Base-by-base conservation (phyloP, 1,284 basidiomycete species). In the Macrocybe sp. region DNA sequence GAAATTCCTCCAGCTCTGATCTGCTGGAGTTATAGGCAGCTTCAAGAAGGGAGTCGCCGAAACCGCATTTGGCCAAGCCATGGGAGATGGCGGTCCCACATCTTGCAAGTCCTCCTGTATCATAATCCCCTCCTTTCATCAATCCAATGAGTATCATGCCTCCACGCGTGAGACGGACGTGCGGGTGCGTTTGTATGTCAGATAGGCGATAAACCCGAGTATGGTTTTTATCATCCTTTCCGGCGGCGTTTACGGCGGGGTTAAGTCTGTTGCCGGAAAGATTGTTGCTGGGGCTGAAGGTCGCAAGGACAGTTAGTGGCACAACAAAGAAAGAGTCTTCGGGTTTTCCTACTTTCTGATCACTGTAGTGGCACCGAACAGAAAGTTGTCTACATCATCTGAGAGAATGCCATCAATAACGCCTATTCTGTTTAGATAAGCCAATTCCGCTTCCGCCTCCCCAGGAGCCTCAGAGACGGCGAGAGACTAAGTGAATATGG, bases 371-470 rank as follows among this genome's bases (percentile, higher is more conserved):
- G 92, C 92, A 9, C 95, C 95, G 55, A 98, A 98, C 2, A 97
- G 65, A 55, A 97, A 85, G 29, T 84, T 92, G 59, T 98, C 96
- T 0, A 92, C 91, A 57, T 97, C 96, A 66, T 98, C 95, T 0
- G 93, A 92, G 34, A 97, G 71, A 7, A 98, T 80, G 0, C 85
- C 92, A 61, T 99, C 96, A 46, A 98, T 87, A 47, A 88, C 66
- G 0, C 91, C 92, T 32, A 85, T 78, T 3, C 73, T 69, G 57
- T 92, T 93, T 53, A 98, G 73, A 52, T 87, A 85, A 0, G 96
- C 96, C 1, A 99, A 74, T 61, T 99, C 96, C 0, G 96, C 96
- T 65, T 99, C 96, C 0, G 96, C 96, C 66, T 98, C 96, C 8
- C 92, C 96, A 0, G 91, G 91, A 4, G 96, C 96, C 81, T 89